Base-by-base conservation (phyloP, 2,329 filamentous ascomycete species). In the Neonectria faginata region DNA sequence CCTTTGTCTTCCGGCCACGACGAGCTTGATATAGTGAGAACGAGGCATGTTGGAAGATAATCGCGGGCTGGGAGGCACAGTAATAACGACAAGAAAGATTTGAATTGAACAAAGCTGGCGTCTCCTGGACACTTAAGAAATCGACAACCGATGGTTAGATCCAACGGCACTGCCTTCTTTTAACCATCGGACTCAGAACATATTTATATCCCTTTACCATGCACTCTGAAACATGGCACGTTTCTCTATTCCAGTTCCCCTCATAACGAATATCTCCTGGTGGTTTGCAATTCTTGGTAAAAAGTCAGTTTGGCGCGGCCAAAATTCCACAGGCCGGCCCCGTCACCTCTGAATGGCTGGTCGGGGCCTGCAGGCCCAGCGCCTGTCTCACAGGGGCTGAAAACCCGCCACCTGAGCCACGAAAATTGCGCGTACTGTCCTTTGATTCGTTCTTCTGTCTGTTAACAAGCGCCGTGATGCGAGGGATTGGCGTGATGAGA, bases 281-380 rank as follows among this genome's bases (percentile, higher is more conserved):
- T 22, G 22, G 18, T 33, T 60, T 16, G 20, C 27, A 27, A 62
- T 67, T 67, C 62, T 68, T 55, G 64, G 57, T 50, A 12, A 20
- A 50, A 31, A 31, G 14, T 27, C 27, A 64, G 58, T 66, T n/a
- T 29, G 56, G 44, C 22, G 27, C 31, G 20, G 45, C 14, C 36
- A 48, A 20, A 57, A 71, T 71, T 71, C 69, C 69, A 53, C 47
- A 51, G n/a, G 60, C 10, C 27, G 55, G 70, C 70, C 5, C 25
- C 25, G 25, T 22, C 18, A 20, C 44, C 18, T 29, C 57, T 18
- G 53, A 57, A 20, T 31, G 42, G n/a, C 50, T 52, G 22, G 44
- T 18, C n/a, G 22, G 39, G 27, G 12, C 25, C n/a, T 22, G 9
- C 16, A 12, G n/a, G 16, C 12, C 6, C 12, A 16, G 48, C 16